Conservation (phyloP, 2,329 filamentous ascomycete species). For the Sporothrix humicola region DNA sequence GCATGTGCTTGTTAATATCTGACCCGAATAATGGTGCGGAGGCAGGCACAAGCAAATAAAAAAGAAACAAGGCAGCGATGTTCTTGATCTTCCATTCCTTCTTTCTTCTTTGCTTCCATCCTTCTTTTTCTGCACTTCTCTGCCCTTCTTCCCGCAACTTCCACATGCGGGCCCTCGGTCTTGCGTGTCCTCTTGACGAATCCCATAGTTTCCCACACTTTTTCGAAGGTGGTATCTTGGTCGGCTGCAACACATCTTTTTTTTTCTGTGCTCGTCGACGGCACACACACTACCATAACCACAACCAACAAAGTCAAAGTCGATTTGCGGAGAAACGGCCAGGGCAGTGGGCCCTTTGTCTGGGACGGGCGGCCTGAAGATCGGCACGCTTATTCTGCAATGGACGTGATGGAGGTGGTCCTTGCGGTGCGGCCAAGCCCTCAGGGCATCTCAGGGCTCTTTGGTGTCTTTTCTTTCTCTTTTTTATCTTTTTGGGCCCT, state of each 20-base stretch:
- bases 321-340: conserved; percentile 22
- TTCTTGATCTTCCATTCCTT: background rate
- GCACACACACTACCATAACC: background rate
- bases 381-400: conserved; percentile 26
- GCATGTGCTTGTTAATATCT: background rate
- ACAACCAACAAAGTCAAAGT: background rate
- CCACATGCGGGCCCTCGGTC: background rate
- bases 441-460: background rate
- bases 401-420: conserved; percentile 22
- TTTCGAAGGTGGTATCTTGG: background rate
- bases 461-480: background rate
- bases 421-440: background rate
- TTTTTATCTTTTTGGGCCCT: background rate
- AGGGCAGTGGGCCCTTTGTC: conserved; percentile 23
- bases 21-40: background rate
- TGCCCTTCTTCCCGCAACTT: background rate
- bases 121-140: background rate
- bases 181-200: background rate
- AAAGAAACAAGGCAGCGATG: background rate
- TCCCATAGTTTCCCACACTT: background rate
- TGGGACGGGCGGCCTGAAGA: conserved; percentile 22
- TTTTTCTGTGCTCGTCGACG: background rate
- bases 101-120: background rate
- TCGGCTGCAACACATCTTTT: background rate
- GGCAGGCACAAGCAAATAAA: background rate